A percentile compares a stretch with the other conserved stretches of the same genome.
phyloP scores from a whole-genome alignment of 495 filamentous ascomycete genomes.

The Choiromyces venosus region DNA sequence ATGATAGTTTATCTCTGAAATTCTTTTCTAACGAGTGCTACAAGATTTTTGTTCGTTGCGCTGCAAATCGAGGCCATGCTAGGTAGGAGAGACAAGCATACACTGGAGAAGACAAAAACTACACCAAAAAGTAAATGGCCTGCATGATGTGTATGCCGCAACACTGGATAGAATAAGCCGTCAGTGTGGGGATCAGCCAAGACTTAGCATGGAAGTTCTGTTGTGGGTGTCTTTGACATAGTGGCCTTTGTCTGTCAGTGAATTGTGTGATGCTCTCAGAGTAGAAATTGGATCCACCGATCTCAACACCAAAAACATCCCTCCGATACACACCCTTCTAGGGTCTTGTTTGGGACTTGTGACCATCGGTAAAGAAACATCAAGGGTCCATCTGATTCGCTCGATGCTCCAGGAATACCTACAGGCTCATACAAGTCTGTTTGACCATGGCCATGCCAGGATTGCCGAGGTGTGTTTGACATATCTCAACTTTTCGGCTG shows the following conservation, averaged over 20 bases:
- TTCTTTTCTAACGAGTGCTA: neutral
- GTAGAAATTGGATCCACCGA: conserved; percentile 5
- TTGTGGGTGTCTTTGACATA: conserved; percentile 8
- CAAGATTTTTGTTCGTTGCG: neutral
- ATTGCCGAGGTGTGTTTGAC: neutral
- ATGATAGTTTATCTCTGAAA: neutral
- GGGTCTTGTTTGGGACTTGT: neutral
- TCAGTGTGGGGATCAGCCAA: neutral
- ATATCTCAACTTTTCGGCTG: neutral
- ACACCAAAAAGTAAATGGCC: neutral
- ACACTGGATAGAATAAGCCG: neutral
- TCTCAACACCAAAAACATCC: conserved; percentile 8
- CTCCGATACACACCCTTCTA: neutral
- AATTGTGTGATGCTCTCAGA: conserved; percentile 8
- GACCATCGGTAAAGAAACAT: neutral
- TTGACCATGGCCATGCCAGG: neutral
- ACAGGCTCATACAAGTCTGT: neutral
- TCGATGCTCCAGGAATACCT: neutral
- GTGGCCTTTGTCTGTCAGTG: conserved; percentile 8
- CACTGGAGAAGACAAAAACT: neutral
- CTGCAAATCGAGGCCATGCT: neutral
- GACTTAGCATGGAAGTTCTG: conserved; percentile 9
- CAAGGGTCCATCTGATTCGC: neutral
- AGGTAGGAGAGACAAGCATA: neutral
- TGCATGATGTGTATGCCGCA: neutral